Conservation (phyloP, 1,284 basidiomycete species). For the Athelia sp. region DNA sequence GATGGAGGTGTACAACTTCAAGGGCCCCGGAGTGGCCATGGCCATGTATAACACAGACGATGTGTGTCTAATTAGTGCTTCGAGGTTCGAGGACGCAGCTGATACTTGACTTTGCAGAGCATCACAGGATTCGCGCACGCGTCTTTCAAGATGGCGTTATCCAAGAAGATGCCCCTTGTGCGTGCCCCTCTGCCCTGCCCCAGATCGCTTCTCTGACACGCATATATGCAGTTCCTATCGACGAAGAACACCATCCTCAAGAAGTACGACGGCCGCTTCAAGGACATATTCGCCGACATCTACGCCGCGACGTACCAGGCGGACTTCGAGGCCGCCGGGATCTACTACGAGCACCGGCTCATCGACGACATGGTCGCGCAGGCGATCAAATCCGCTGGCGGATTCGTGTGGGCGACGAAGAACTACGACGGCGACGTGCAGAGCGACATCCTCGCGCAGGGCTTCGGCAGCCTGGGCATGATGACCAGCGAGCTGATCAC, state of each 20-base stretch:
- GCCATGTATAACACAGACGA: constrained; percentile 97
- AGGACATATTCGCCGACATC: constrained; percentile 97
- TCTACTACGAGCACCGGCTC: constrained; percentile 97
- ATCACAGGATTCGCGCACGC: constrained; percentile 95
- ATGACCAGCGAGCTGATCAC: constrained; percentile 98
- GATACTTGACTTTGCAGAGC: constrained; percentile 41
- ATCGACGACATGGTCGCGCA: constrained; percentile 97
- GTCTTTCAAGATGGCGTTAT: constrained; percentile 97
- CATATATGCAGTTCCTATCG: constrained; percentile 77
- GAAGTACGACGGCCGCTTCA: constrained; percentile 96
- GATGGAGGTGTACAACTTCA: constrained; percentile 88
- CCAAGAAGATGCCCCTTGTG: constrained; percentile 90
- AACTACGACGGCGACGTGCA: constrained; percentile 97
- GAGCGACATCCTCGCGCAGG: constrained; percentile 91
- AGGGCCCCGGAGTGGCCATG: constrained; percentile 84
- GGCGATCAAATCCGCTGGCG: constrained; percentile 93
- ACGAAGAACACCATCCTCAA: constrained; percentile 98
- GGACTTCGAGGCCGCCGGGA: constrained; percentile 75
- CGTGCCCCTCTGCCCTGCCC: constrained; percentile 16
- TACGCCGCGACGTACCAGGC: constrained; percentile 85
- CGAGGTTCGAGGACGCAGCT: not conserved
- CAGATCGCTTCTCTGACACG: not conserved
- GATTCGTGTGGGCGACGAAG: constrained; percentile 97
- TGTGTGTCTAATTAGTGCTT: constrained; percentile 40
- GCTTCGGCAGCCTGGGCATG: constrained; percentile 92